Evolutionary conservation across 1,139 yeast species (phyloP), one percentile per base, ranked within the genome.

Genomic region (Kodamaea derodonti): DNA sequence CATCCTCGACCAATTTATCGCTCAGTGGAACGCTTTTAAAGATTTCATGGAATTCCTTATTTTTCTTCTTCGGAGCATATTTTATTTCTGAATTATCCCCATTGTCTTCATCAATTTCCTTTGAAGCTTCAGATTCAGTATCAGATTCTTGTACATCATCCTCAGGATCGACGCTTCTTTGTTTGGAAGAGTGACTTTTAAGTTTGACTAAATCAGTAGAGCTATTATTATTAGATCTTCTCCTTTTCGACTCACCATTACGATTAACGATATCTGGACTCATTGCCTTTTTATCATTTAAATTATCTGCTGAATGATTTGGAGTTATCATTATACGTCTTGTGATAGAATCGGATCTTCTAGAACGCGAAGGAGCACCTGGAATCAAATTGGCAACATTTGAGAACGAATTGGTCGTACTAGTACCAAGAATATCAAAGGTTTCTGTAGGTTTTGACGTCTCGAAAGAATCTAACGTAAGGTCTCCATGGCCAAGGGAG

Each of bases 401-500:
- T 12, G 38, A 32, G 23, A 25, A 29, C 7, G 38, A 20, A 28
- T 20, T 37, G 16, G 33, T 23, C 14, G 30, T 29, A 16, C 29
- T 31, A 8, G 34, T 32, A 8, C 31, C 16, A 23, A 27, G 8
- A 18, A 22, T n/a, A 20, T 12, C 22, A 24, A 3, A 10, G 6
- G n/a, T 23, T 12, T 10, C 14, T 13, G 13, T 7, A 13, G 27
- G 32, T 13, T 25, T 29, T 5, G 31, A 33, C 3, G 30, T 37
- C 11, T 73, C 76, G 35, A 80, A 67, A 28, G 75, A 74, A 33
- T 76, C 81, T 13, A 87, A 59, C 0, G 82, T 69, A 34, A 87
- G 62, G 39, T 79, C 78, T 1, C 95, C 95, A 37, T 71, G 67
- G 1, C 95, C 95, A 44, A 86, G 55, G 0, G 94, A 78, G 24